These are phyloP conservation scores for Zychaea mexicana DNA, from an alignment of 371 early-diverging fungal species.

Conservation along the genomic window DNA sequence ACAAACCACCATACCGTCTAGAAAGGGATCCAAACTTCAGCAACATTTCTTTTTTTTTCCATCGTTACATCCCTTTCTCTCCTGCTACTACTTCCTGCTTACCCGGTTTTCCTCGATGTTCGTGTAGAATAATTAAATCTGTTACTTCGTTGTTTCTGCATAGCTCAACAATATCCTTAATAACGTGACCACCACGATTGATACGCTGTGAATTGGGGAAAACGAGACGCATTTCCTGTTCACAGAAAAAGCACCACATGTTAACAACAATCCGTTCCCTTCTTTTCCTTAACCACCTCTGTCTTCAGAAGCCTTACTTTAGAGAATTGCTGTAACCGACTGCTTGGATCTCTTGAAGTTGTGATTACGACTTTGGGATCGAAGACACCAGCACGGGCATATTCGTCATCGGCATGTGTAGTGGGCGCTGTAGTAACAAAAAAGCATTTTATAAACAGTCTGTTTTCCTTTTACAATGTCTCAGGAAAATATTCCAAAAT, in stretches of 20 bases:
- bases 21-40: neutral
- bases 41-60: neutral
- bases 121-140: constrained; percentile 96
- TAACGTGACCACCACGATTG: constrained; percentile 96
- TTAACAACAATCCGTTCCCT: no score
- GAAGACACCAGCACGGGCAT: constrained; percentile 87
- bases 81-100: constrained; percentile 1
- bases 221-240: constrained; percentile 90
- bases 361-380: constrained; percentile 98
- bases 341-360: constrained; percentile 96
- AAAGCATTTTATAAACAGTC: neutral
- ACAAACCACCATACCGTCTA: constrained; percentile 93
- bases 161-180: constrained; percentile 95
- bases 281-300: neutral
- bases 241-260: neutral
- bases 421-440: constrained; percentile 56
- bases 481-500: neutral
- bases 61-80: neutral
- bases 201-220: constrained; percentile 98
- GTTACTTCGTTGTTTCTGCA: constrained; percentile 95
- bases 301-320: constrained; percentile 78
- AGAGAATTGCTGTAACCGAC: constrained; percentile 93
- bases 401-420: constrained; percentile 96
- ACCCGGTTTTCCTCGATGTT: constrained; percentile 97
- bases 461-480: no score